phyloP scores from a whole-genome alignment of 2,329 filamentous ascomycete species.

The Hypocreales sp. region DNA sequence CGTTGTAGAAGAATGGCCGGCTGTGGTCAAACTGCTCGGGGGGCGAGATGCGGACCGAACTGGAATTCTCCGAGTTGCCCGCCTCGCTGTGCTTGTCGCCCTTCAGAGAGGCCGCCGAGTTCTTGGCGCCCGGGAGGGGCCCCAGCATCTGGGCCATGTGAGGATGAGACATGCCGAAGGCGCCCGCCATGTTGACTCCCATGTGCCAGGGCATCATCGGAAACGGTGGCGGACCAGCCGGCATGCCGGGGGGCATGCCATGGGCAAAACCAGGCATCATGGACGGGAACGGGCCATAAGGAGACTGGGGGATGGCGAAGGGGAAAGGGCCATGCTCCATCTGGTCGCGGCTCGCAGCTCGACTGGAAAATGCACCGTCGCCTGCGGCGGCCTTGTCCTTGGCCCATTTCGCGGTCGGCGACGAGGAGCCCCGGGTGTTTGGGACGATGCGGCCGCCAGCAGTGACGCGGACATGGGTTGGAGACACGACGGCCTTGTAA shows the following conservation, averaged over 20 bases:
- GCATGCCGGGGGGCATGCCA: slow-evolving; percentile 14
- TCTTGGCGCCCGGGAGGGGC: slow-evolving; percentile 6
- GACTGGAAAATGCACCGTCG: slow-evolving; percentile 6
- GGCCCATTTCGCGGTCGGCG: slow-evolving; percentile 34
- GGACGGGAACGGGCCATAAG: slow-evolving; percentile 13
- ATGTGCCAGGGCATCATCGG: slow-evolving; percentile 25
- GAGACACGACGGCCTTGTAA: slow-evolving; percentile 52
- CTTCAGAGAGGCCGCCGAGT: slow-evolving; percentile 7
- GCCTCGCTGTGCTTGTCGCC: slow-evolving; percentile 15
- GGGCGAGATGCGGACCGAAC: slow-evolving; percentile 18
- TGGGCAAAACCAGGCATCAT: slow-evolving; percentile 16
- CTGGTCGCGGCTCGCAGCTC: slow-evolving; percentile 3
- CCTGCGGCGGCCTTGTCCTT: slow-evolving; percentile 22
- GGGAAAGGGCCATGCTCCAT: slow-evolving; percentile 8
- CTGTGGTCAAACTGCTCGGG: slow-evolving; percentile 29
- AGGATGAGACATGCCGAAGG: slow-evolving; percentile 11
- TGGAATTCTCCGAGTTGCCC: slow-evolving; percentile 15
- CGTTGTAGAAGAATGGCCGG: slow-evolving; percentile 28
- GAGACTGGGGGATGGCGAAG: slow-evolving; percentile 11
- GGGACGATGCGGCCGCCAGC: slow-evolving; percentile 52
- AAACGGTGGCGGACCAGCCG: slow-evolving; percentile 14
- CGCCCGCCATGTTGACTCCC: slow-evolving; percentile 17
- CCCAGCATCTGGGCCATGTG: slow-evolving; percentile 9
- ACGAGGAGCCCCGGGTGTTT: slow-evolving; percentile 39
- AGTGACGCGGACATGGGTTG: slow-evolving; percentile 51